Conservation (phyloP, 176 grass and related monocot genomes). For the Juncus effusus region DNA sequence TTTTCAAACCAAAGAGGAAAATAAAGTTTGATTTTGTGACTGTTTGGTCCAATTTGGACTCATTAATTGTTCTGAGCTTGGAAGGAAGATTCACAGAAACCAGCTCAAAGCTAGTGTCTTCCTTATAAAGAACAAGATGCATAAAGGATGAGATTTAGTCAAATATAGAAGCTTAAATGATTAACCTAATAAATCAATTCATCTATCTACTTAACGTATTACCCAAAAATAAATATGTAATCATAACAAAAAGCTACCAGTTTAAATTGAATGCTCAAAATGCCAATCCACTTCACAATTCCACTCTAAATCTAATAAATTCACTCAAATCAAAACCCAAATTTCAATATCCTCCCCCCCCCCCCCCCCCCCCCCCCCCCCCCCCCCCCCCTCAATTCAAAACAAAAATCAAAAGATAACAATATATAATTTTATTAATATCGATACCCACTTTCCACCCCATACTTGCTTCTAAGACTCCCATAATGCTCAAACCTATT, state of each 20-base stretch:
- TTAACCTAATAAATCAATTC: too few species aligned
- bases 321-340: background rate
- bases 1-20: too few species aligned
- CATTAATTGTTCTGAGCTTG: background rate
- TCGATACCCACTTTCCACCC: slow-evolving; percentile 51
- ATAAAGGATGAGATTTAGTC: too few species aligned
- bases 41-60: background rate
- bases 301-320: background rate
- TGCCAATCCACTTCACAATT: slow-evolving; percentile 9
- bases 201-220: too few species aligned
- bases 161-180: too few species aligned
- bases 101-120: slow-evolving; percentile 4
- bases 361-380: slow-evolving; percentile 6
- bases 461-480: slow-evolving; percentile 64
- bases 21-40: background rate
- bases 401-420: slow-evolving; percentile 11
- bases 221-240: background rate
- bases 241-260: slow-evolving; percentile 1
- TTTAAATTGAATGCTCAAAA: slow-evolving; percentile 20
- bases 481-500: slow-evolving; percentile 68
- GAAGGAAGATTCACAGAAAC: slow-evolving; percentile 6
- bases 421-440: slow-evolving; percentile 39
- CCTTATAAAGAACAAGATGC: too few species aligned
- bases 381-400: background rate
- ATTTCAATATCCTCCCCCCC: slow-evolving; percentile 7